Evolutionary conservation across 1,139 yeast genomes (phyloP), one percentile per base, ranked within the genome.

Genomic region (Kluyveromyces sp.): DNA sequence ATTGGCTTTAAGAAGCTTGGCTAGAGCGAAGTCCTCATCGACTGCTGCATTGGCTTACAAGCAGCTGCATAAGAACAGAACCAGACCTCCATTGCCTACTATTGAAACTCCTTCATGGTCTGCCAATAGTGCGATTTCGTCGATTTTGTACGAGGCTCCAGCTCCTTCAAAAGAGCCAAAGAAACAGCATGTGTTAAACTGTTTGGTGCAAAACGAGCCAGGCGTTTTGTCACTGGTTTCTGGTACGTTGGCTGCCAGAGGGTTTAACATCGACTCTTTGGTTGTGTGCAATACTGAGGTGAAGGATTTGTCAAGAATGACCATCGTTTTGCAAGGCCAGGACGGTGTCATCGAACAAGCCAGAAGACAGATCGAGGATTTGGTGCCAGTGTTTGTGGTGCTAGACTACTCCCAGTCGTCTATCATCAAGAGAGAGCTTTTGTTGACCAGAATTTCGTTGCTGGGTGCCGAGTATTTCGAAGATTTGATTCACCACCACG

Each of bases 321-420:
- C 98, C 11, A 86, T 92, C 59, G 96, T 87, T 28, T 74, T 92
- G 58, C 83, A 82, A 48, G 98, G 97, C 48, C 95, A 88, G 64
- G 96, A 89, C 60, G 96, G 94, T 22, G 92, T 92, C 47, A 83
- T 92, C 56, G 98, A 92, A 66, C 98, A 92, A 71, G 97, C 97
- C n/a, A 79, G 98, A 65, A 81, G 97, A 65, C 98, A 92, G 67
- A 84, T 92, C 53, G 98, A 92, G 69, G 97, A 92, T 60, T 75
- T 92, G 63, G 98, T 92, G 22, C 98, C 98, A 4, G 97, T 92
- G 33, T 92, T 94, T 71, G 98, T 98, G 7, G 98, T 92, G 33
- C 74, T 92, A 64, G 96, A 92, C 68, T 92, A 92, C 70, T 77
- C 95, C 46, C 79, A 86, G 60, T 81, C 96, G 29, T 88, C 89